Percentiles rank a stretch among this genome's conserved stretches.
These are phyloP conservation scores for Eimeria tenella DNA, from an alignment of 169 alveolate genomes.

Conservation along the genomic window DNA sequence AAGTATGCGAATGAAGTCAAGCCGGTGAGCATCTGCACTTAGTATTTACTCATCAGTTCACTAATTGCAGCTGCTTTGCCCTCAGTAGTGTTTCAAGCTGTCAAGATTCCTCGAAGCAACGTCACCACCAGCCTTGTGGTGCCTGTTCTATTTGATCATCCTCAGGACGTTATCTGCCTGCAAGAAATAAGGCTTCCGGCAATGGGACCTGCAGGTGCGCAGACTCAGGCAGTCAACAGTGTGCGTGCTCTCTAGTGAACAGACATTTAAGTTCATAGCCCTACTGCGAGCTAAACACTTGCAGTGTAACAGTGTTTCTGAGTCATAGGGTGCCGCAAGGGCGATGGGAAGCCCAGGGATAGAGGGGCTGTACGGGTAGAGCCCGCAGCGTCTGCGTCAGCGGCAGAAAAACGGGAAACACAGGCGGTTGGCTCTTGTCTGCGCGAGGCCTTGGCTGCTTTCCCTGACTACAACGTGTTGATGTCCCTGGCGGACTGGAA, in stretches of 20 bases:
- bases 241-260: not conserved
- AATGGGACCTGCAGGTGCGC: slow-evolving; percentile 59
- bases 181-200: slow-evolving; percentile 74
- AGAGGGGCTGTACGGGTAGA: slow-evolving; percentile 5
- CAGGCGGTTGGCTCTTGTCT: not conserved
- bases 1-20: not conserved
- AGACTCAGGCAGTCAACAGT: not conserved
- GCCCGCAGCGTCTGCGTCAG: not conserved
- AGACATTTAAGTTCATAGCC: not conserved
- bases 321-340: slow-evolving; percentile 19
- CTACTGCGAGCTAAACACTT: not conserved
- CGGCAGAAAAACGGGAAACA: not conserved
- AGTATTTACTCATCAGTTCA: not conserved
- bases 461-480: slow-evolving; percentile 25
- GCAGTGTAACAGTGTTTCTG: not conserved
- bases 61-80: not conserved
- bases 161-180: slow-evolving; percentile 68
- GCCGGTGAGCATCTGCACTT: not conserved
- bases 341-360: not conserved
- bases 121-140: not conserved
- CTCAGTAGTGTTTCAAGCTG: not conserved
- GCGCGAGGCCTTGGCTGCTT: not conserved
- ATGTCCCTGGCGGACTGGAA: slow-evolving; percentile 76
- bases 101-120: not conserved
- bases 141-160: not conserved